phyloP scores from a whole-genome alignment of 2,329 filamentous ascomycete genomes.

The Chrysoporthe austroafricana region DNA sequence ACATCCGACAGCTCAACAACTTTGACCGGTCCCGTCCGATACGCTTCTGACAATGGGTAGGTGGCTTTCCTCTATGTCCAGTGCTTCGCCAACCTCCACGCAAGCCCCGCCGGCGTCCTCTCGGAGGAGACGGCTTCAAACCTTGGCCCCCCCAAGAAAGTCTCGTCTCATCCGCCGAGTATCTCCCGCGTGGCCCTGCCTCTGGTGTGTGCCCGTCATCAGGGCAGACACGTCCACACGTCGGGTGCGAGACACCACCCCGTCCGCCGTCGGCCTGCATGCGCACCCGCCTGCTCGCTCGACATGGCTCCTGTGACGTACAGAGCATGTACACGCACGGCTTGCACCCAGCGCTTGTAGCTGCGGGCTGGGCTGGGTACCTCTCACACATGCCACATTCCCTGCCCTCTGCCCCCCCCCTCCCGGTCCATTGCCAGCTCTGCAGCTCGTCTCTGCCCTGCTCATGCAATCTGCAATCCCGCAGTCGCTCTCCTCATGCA shows the following conservation, averaged over 20 bases:
- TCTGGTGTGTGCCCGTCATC: neutral
- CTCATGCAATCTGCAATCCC: conserved; percentile 11
- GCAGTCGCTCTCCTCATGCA: conserved; percentile 5
- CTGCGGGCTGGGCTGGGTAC: conserved; percentile 1
- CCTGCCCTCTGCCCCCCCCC: conserved; percentile 8
- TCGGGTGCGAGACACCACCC: conserved; percentile 6
- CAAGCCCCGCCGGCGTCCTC: neutral
- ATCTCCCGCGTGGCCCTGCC: neutral
- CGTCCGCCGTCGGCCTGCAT: conserved; percentile 1
- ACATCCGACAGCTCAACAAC: neutral
- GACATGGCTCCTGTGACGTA: conserved; percentile 14
- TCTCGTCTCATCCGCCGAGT: neutral
- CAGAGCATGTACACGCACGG: conserved; percentile 8
- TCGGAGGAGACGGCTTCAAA: conserved; percentile 1
- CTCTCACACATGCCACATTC: conserved; percentile 6
- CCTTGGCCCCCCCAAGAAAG: neutral
- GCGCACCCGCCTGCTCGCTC: neutral
- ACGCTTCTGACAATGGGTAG: conserved; percentile 25
- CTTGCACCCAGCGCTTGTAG: conserved; percentile 18
- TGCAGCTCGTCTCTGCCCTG: conserved; percentile 18
- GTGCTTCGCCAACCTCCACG: neutral
- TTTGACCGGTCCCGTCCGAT: conserved; percentile 11
- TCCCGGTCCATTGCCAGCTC: conserved; percentile 11
- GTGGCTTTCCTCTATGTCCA: conserved; percentile 9
- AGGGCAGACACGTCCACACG: neutral